A percentile compares a stretch with the other conserved stretches of the same genome.
These are phyloP conservation scores for Cytospora schulzeri DNA, from an alignment of 2,329 filamentous ascomycete species.

Conservation along the genomic window DNA sequence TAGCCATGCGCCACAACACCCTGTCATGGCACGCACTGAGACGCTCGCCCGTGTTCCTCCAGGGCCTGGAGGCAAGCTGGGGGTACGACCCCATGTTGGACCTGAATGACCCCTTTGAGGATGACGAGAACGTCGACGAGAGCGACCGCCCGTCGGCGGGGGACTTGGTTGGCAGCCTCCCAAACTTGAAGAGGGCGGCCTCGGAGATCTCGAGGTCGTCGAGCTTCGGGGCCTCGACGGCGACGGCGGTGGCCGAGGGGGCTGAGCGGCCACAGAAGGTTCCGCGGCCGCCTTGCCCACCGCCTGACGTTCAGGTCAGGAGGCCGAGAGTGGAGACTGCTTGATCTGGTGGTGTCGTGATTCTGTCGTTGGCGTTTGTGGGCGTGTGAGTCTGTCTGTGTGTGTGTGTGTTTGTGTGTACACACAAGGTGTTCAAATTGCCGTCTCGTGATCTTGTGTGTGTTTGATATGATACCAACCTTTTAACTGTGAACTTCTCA, in stretches of 20 bases:
- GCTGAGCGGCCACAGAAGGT: constrained; percentile 36
- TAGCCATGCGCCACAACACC: constrained; percentile 56
- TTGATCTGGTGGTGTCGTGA: constrained; percentile 3
- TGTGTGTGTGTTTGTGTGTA: neutral
- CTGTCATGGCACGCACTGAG: constrained; percentile 59
- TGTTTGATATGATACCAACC: constrained; percentile 11
- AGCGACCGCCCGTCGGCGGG: constrained; percentile 47
- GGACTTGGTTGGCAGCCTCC: constrained; percentile 45
- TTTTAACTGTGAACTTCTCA: neutral
- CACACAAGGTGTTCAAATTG: neutral
- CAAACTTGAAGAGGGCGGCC: constrained; percentile 53
- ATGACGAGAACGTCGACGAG: constrained; percentile 39
- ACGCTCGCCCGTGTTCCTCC: constrained; percentile 49
- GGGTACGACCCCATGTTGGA: constrained; percentile 54
- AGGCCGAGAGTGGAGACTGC: constrained; percentile 43
- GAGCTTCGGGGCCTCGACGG: constrained; percentile 45
- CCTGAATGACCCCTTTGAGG: constrained; percentile 40
- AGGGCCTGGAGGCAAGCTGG: constrained; percentile 59
- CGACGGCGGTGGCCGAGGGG: constrained; percentile 31
- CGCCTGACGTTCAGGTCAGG: constrained; percentile 41
- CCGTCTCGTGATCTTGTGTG: neutral
- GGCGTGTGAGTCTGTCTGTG: neutral
- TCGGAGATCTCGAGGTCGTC: constrained; percentile 55
- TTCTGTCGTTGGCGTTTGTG: neutral
- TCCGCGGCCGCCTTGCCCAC: constrained; percentile 43